Evolutionary conservation across 2,329 filamentous ascomycete species (phyloP).

Genomic region (Aspergillus amoenus): DNA sequence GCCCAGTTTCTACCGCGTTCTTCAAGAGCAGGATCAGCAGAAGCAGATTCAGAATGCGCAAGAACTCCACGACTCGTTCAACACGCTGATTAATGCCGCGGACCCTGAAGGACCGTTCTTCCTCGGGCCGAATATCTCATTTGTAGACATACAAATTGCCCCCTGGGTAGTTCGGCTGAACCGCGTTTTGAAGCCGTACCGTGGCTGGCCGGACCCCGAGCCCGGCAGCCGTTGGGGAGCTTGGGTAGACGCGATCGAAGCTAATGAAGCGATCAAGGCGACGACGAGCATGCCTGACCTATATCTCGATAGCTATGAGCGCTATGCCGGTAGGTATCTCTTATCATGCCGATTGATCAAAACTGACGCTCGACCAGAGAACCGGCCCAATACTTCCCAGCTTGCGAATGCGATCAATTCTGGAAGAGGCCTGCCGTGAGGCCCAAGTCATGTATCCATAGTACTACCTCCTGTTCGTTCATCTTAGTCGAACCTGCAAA

Average conservation of each 20-base stretch:
- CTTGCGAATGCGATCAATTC: slow-evolving; percentile 61
- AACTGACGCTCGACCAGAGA: slow-evolving; percentile 45
- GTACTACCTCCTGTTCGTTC: neutral
- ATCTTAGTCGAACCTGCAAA: slow-evolving; percentile 1
- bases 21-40: slow-evolving; percentile 62
- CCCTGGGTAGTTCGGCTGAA: slow-evolving; percentile 71
- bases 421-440: slow-evolving; percentile 52
- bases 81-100: slow-evolving; percentile 58
- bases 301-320: slow-evolving; percentile 66
- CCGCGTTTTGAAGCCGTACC: slow-evolving; percentile 64
- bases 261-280: slow-evolving; percentile 60
- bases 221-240: slow-evolving; percentile 63
- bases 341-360: slow-evolving; percentile 1
- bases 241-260: slow-evolving; percentile 71
- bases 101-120: slow-evolving; percentile 68
- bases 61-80: slow-evolving; percentile 66
- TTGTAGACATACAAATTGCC: slow-evolving; percentile 74
- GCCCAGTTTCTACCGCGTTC: slow-evolving; percentile 71
- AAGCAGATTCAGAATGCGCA: slow-evolving; percentile 60
- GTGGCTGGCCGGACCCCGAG: slow-evolving; percentile 65
- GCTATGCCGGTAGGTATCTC: slow-evolving; percentile 55
- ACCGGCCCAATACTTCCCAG: slow-evolving; percentile 59
- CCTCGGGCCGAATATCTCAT: slow-evolving; percentile 55
- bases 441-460: neutral
- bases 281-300: slow-evolving; percentile 67